Evolutionary conservation across 352 stramenopile genomes (phyloP).

Genomic region (Aphanomyces euteiches): DNA sequence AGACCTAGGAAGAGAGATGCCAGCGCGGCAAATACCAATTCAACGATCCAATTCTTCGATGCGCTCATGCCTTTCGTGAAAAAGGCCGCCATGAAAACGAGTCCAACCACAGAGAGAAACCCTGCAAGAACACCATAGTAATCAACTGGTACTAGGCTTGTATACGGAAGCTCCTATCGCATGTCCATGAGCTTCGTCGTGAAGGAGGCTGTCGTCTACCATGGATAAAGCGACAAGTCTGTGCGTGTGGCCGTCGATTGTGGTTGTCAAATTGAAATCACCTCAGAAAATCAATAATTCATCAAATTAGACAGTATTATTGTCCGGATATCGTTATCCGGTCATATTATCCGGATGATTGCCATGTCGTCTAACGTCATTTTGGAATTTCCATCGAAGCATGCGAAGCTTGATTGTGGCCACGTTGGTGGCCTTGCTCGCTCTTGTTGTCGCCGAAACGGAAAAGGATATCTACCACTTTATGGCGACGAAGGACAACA

Average conservation of each 20-base stretch:
- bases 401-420: neutral
- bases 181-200: neutral
- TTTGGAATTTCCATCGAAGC: too few relatives aligned
- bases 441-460: neutral
- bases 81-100: conserved; percentile 78
- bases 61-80: conserved; percentile 71
- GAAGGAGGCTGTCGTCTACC: neutral
- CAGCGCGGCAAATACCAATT: conserved; percentile 63
- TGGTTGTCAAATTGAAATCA: too few relatives aligned
- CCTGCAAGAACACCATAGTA: conserved; percentile 62
- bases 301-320: too few relatives aligned
- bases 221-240: neutral
- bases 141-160: conserved; percentile 68
- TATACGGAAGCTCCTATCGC: conserved; percentile 72
- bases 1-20: conserved; percentile 71
- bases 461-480: conserved; percentile 14
- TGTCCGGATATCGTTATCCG: neutral
- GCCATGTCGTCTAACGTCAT: too few relatives aligned
- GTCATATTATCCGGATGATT: too few relatives aligned
- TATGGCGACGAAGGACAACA: neutral
- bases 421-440: neutral
- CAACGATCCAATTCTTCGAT: conserved; percentile 73
- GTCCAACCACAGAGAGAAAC: conserved; percentile 53
- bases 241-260: neutral
- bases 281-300: too few relatives aligned